Evolutionary conservation across 169 alveolate species (phyloP), one percentile per base, ranked within the genome.

Genomic region (Plasmodium vivax): DNA sequence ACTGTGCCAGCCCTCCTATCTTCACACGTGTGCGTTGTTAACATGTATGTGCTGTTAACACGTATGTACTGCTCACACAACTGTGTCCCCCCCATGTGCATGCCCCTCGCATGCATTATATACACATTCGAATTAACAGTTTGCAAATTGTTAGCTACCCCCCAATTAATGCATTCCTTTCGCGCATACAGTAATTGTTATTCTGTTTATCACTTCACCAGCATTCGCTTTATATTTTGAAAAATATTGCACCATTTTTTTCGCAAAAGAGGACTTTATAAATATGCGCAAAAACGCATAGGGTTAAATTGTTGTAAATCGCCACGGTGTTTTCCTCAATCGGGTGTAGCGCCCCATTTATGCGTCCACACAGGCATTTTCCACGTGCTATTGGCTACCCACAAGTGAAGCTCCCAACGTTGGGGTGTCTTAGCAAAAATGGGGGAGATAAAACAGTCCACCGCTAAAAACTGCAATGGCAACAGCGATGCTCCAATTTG

Each of bases 121-220:
- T 68, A 68, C 38, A 68, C 77, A 68, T 68, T 68, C 77, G 77
- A 68, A 68, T 68, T 68, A 68, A 68, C 38, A 68, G 38, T 68
- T 68, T 19, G 77, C 77, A 68, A 68, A 68, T 68, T 68, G 43
- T 68, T 68, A 68, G 12, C 38, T 68, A 68, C 77, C 14, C 12
- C 19, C 77, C 77, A 68, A 68, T 5, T 68, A 68, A 9, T 68
- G 38, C n/a, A 68, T 68, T 19, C 43, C 4, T 68, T 68, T 68
- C 41, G 7, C 16, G n/a, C 77, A 27, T 68, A 30, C 77, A 27
- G 8, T 68, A 68, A 68, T 23, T 68, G 77, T 68, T 68, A 68
- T 68, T 27, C 6, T 68, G n/a, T 68, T 68, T 27, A 68, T 51
- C 16, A 68, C 38, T 23, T 68, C 38, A 68, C 38, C 32, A 68